phyloP scores from a whole-genome alignment of 139 green algal species.

The Parachlorella kessleri region DNA sequence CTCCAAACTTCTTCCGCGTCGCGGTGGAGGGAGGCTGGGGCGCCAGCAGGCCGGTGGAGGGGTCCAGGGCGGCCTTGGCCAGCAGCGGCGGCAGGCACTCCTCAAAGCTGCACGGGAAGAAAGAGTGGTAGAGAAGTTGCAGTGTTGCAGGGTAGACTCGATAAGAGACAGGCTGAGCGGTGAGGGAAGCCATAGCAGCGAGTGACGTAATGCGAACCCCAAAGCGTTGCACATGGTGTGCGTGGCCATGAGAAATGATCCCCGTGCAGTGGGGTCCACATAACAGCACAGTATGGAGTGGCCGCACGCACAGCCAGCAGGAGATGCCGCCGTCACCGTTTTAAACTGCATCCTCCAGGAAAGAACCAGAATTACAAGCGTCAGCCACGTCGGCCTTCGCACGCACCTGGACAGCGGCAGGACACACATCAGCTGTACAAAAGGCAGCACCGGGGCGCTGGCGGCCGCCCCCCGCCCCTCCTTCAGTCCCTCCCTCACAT shows the following conservation, averaged over 20 bases:
- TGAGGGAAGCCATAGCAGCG: too few species aligned
- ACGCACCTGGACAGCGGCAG: conserved; percentile 57
- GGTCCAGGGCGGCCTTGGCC: conserved; percentile 18
- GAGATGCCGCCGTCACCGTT: too few species aligned
- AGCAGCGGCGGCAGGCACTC: conserved; percentile 52
- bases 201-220: too few species aligned
- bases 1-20: too few species aligned
- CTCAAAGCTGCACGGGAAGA: conserved; percentile 28
- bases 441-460: conserved; percentile 51
- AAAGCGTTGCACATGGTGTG: too few species aligned
- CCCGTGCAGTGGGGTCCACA: too few species aligned
- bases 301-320: too few species aligned
- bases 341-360: too few species aligned
- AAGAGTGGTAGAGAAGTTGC: background rate
- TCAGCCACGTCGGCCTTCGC: too few species aligned
- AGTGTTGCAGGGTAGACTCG: background rate
- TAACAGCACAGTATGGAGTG: too few species aligned
- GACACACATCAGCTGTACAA: conserved; percentile 66
- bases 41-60: conserved; percentile 32
- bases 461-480: conserved; percentile 33
- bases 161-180: too few species aligned
- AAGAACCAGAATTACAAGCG: background rate
- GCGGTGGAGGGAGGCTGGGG: conserved; percentile 44
- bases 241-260: too few species aligned
- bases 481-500: conserved; percentile 27